These are phyloP conservation scores for Rhodomyrtus tomentosa DNA, from an alignment of 345 rosid species.

Conservation along the genomic window DNA sequence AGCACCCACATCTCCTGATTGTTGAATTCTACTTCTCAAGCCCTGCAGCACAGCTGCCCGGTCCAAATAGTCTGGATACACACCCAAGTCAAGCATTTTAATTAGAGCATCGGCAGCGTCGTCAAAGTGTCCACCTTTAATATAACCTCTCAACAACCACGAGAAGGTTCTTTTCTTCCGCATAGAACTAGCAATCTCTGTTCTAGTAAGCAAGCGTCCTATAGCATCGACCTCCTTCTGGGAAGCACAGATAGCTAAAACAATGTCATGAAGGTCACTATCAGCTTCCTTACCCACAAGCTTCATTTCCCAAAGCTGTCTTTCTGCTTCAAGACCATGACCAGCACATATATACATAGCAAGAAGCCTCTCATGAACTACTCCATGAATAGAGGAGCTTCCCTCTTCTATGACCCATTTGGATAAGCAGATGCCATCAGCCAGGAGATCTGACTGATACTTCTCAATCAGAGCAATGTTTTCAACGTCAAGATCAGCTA, in stretches of 20 bases:
- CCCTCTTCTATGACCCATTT: slow-evolving; percentile 70
- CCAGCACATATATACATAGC: slow-evolving; percentile 92
- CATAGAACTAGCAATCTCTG: slow-evolving; percentile 32
- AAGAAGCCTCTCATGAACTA: slow-evolving; percentile 76
- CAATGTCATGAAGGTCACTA: slow-evolving; percentile 63
- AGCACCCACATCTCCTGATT: slow-evolving; percentile 35
- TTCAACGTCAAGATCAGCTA: slow-evolving; percentile 47
- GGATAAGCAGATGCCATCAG: slow-evolving; percentile 51
- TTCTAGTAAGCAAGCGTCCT: slow-evolving; percentile 45
- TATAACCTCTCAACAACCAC: slow-evolving; percentile 79
- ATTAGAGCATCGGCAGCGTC: slow-evolving; percentile 63
- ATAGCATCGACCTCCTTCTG: slow-evolving; percentile 49
- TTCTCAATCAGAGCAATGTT: slow-evolving; percentile 41
- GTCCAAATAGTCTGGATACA: slow-evolving; percentile 74
- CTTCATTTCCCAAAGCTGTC: slow-evolving; percentile 88
- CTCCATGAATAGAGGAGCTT: slow-evolving; percentile 38
- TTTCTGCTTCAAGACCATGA: slow-evolving; percentile 74
- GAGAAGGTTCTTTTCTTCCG: slow-evolving; percentile 58
- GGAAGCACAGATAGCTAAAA: slow-evolving; percentile 83
- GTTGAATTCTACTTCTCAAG: slow-evolving; percentile 59
- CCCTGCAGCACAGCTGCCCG: slow-evolving; percentile 88
- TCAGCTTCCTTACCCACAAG: slow-evolving; percentile 79
- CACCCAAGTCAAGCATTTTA: slow-evolving; percentile 65
- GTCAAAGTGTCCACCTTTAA: slow-evolving; percentile 73
- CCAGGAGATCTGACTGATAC: slow-evolving; percentile 59